These are phyloP conservation scores for Penicillium frequentans DNA, from an alignment of 2,329 filamentous ascomycete genomes.

Conservation along the genomic window DNA sequence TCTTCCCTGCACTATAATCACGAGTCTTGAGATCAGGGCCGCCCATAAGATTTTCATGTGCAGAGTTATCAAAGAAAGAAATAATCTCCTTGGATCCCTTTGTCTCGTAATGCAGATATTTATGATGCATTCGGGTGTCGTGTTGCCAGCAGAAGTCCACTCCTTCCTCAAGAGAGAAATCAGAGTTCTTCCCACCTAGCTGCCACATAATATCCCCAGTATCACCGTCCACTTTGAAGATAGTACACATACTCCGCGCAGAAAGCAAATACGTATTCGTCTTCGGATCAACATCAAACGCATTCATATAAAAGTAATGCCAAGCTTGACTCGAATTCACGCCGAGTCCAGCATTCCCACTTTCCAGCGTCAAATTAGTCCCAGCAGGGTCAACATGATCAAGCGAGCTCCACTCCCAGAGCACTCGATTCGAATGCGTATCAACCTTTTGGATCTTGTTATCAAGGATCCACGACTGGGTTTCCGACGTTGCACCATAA, in stretches of 20 bases:
- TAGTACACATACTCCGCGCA: conserved; percentile 14
- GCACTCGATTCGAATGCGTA: conserved; percentile 4
- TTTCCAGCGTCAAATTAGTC: conserved; percentile 7
- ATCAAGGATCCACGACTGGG: not conserved
- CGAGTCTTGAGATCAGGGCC: conserved; percentile 7
- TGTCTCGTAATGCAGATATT: conserved; percentile 8
- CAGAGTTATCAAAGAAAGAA: conserved; percentile 14
- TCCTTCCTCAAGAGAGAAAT: conserved; percentile 6
- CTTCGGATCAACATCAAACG: conserved; percentile 10
- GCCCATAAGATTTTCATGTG: conserved; percentile 10
- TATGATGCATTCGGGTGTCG: conserved; percentile 10
- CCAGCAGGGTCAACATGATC: conserved; percentile 9
- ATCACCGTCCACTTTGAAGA: conserved; percentile 13
- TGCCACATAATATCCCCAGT: conserved; percentile 11
- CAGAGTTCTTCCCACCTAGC: conserved; percentile 8
- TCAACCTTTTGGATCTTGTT: conserved; percentile 14
- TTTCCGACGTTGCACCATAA: no score
- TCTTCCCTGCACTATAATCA: conserved; percentile 8
- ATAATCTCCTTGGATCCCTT: conserved; percentile 12
- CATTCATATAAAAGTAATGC: conserved; percentile 18
- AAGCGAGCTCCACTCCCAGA: conserved; percentile 13
- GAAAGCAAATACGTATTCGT: conserved; percentile 10
- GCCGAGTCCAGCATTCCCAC: conserved; percentile 11
- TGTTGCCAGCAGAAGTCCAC: conserved; percentile 13
- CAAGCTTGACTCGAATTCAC: conserved; percentile 13